phyloP scores from a whole-genome alignment of 2,329 filamentous ascomycete species.

The Colletotrichum lupini region DNA sequence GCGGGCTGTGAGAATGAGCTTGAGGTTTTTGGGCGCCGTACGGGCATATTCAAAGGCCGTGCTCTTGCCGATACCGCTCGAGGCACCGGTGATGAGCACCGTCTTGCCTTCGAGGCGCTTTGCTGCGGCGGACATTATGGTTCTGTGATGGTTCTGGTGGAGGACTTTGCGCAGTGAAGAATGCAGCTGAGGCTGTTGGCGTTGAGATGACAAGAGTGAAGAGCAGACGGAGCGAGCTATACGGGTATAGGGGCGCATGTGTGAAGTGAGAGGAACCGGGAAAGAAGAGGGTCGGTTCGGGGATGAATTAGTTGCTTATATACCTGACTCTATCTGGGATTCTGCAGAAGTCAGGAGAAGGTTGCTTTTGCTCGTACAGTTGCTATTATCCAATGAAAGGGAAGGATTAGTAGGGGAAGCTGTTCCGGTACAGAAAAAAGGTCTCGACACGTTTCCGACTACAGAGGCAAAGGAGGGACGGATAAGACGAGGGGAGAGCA shows the following conservation, averaged over 20 bases:
- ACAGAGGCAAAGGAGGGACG: slow-evolving; percentile 4
- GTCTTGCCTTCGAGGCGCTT: slow-evolving; percentile 95
- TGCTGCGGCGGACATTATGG: slow-evolving; percentile 67
- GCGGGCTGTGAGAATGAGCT: slow-evolving; percentile 89
- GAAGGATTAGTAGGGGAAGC: not conserved
- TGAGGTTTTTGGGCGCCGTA: slow-evolving; percentile 81
- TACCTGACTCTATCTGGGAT: not conserved
- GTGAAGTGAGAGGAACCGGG: not conserved
- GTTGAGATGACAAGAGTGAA: not conserved
- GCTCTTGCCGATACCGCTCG: slow-evolving; percentile 87
- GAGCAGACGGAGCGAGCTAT: slow-evolving; percentile 12
- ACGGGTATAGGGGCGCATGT: slow-evolving; percentile 10
- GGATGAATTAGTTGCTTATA: not conserved
- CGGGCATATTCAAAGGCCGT: slow-evolving; percentile 93
- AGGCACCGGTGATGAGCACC: slow-evolving; percentile 90
- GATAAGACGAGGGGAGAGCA: slow-evolving; percentile 29
- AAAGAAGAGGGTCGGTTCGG: not conserved
- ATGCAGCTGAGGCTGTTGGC: slow-evolving; percentile 5
- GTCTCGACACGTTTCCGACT: slow-evolving; percentile 30
- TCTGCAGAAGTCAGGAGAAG: not conserved
- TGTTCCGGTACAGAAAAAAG: not conserved
- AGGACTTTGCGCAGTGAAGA: not conserved
- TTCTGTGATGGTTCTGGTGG: slow-evolving; percentile 36
- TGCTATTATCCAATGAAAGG: not conserved
- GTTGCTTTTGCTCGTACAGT: not conserved